Percentiles rank a stretch among this genome's conserved stretches.
Evolutionary conservation across 2,329 filamentous ascomycete species (phyloP).

Genomic region (Macrophomina tecta): DNA sequence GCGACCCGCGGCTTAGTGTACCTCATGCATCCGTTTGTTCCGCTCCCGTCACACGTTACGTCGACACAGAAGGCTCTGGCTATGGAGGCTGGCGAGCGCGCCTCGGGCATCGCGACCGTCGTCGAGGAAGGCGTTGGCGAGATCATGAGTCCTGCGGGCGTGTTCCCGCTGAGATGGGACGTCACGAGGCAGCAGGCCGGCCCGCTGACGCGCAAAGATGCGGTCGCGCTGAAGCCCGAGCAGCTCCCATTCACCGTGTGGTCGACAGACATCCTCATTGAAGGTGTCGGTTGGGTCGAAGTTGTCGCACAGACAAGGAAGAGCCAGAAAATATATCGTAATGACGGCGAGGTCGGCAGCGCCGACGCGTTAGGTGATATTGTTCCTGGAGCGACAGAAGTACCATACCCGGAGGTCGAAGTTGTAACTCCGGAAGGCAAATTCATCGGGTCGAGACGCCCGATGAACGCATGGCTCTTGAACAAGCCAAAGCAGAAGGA

Average conservation of each 20-base stretch:
- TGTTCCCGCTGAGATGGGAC: slow-evolving; percentile 77
- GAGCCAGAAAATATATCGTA: slow-evolving; percentile 13
- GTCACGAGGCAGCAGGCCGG: slow-evolving; percentile 82
- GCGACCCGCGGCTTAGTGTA: slow-evolving; percentile 68
- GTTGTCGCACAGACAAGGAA: slow-evolving; percentile 78
- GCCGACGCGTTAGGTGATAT: slow-evolving; percentile 54
- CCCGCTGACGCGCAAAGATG: slow-evolving; percentile 69
- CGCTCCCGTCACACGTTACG: slow-evolving; percentile 77
- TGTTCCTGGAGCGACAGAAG: slow-evolving; percentile 33
- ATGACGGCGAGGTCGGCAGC: not conserved
- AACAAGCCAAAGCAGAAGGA: slow-evolving; percentile 59
- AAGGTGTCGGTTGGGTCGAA: slow-evolving; percentile 94
- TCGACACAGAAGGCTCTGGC: slow-evolving; percentile 78
- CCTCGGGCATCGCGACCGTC: slow-evolving; percentile 68
- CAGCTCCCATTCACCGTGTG: slow-evolving; percentile 80
- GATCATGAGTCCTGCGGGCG: slow-evolving; percentile 65
- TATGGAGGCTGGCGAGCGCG: slow-evolving; percentile 69
- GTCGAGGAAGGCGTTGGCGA: slow-evolving; percentile 46
- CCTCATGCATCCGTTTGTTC: slow-evolving; percentile 85
- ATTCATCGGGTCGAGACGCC: slow-evolving; percentile 70
- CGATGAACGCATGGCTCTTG: slow-evolving; percentile 74
- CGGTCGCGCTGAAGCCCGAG: slow-evolving; percentile 68
- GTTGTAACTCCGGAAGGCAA: slow-evolving; percentile 86
- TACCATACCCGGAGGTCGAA: slow-evolving; percentile 74
- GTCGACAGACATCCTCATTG: slow-evolving; percentile 83